Conservation (phyloP, 2,329 filamentous ascomycete species). For the Rutstroemia sp. region DNA sequence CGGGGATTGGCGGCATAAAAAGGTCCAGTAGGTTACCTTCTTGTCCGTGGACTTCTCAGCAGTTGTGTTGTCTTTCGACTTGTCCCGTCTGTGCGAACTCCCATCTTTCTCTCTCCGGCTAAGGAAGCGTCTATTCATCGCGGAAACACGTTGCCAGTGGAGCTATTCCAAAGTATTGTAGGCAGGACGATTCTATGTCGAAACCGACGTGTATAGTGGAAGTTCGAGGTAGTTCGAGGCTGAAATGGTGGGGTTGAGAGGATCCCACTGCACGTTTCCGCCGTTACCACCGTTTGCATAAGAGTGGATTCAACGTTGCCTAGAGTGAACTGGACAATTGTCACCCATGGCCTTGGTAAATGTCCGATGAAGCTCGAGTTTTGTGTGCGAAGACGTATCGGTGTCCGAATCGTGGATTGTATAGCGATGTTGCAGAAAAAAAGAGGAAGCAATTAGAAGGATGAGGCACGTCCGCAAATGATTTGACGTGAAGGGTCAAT, state of each 20-base stretch:
- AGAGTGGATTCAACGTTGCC: neutral
- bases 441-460: neutral
- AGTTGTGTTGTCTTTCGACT: slow-evolving; percentile 41
- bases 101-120: slow-evolving; percentile 61
- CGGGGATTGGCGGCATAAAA: slow-evolving; percentile 1
- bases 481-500: too few relatives aligned
- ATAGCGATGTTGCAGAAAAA: neutral
- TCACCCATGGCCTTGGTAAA: too few relatives aligned
- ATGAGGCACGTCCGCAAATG: too few relatives aligned
- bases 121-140: slow-evolving; percentile 53
- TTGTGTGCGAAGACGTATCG: neutral
- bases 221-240: neutral
- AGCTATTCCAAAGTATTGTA: neutral
- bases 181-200: neutral
- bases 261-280: neutral
- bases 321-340: neutral
- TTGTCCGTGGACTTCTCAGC: slow-evolving; percentile 30
- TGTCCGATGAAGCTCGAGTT: too few relatives aligned
- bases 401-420: neutral
- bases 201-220: neutral
- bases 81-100: slow-evolving; percentile 41
- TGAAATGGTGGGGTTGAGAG: neutral
- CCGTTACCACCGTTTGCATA: neutral
- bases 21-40: slow-evolving; percentile 36
- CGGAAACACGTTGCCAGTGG: neutral